These are phyloP conservation scores for Creolimax fragrantissima DNA, from an alignment of 78 protist genomes.

Conservation along the genomic window DNA sequence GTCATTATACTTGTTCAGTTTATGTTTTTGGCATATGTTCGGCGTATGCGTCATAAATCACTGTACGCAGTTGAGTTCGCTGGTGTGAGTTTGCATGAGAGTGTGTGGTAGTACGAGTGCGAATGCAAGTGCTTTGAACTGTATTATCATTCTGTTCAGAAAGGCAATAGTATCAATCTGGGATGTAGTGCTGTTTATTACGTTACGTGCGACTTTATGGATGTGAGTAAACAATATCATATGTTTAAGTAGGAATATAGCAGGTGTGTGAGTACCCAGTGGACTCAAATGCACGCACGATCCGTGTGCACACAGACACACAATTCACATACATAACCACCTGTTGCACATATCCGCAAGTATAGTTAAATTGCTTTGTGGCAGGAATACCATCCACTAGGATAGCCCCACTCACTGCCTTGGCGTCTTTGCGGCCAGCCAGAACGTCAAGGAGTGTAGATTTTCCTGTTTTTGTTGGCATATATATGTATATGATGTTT, in stretches of 20 bases:
- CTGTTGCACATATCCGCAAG: neutral
- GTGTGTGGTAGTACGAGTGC: neutral
- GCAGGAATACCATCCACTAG: neutral
- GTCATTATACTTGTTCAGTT: too few species aligned
- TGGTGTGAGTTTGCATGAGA: neutral
- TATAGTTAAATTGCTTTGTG: neutral
- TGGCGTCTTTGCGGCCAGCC: neutral
- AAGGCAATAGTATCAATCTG: neutral
- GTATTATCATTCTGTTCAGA: neutral
- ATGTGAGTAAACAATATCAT: neutral
- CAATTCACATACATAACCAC: neutral
- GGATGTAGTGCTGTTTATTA: neutral
- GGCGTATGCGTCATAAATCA: too few species aligned
- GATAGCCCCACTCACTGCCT: neutral
- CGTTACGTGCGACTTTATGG: neutral
- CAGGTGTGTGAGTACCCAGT: too few species aligned
- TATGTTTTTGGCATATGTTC: too few species aligned
- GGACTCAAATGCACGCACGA: too few species aligned
- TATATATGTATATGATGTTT: neutral
- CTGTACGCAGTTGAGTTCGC: neutral
- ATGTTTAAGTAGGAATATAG: neutral
- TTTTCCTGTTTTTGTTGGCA: neutral
- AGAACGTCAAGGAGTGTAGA: neutral
- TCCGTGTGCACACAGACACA: neutral
- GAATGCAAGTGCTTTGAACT: too few species aligned